Base-by-base conservation (phyloP, 768 basidiomycete genomes). In the Amanita rubescens region DNA sequence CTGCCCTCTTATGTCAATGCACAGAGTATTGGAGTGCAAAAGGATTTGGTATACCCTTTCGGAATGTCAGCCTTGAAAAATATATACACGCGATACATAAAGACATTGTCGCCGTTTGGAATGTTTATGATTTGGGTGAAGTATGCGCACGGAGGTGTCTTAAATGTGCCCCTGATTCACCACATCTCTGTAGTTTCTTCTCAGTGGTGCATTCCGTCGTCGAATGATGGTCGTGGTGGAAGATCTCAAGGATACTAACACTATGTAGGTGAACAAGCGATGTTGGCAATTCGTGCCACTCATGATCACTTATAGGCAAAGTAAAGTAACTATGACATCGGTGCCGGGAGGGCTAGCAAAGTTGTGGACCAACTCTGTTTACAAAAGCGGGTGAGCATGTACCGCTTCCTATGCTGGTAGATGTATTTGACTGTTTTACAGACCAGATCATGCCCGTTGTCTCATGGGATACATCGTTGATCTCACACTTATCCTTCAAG, bases 401-500 rank as follows among this genome's bases (percentile, higher is more conserved):
- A 14, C 19, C 8, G 5, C 27, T 10, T 1, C 14, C 10, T 27
- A 24, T 11, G 7, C 14, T n/a, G 2, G 1, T 6, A n/a, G 9
- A 19, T 6, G 5, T 5, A 8, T 17, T 38, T 6, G 20, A 38
- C 22, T 25, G 25, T 8, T 17, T 22, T 3, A 14, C 37, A 34
- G 34, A 11, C 49, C 49, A 5, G 14, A 15, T 15, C 25, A 49
- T 11, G 38, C 25, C 8, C 49, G 49, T n/a, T 49, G 49, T 15
- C 35, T 49, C 12, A 49, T 49, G 34, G 49, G 49, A 3, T 49
- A 49, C 49, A 35, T 49, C 5, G 49, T 49, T 4, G 37, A 49
- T 35, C 37, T 49, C 37, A 49, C 22, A n/a, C 20, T 49, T 7
- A 49, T 49, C 15, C 22, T 39, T 7, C 49, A 49, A 24, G 35